Evolutionary conservation across 345 rosid species (phyloP).

Genomic region (Moricandia arvensis): DNA sequence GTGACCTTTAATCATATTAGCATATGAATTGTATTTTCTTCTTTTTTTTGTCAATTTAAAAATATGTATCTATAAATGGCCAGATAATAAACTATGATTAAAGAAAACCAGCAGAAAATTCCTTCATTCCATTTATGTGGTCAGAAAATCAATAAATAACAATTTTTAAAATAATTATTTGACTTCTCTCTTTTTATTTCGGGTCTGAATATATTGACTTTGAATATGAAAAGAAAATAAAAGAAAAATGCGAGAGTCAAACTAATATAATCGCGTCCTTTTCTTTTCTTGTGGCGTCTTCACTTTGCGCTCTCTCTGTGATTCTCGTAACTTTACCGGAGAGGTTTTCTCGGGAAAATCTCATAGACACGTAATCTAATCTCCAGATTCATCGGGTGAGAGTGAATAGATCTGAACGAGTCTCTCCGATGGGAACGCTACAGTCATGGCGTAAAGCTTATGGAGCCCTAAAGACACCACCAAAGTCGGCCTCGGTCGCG

Average conservation of each 20-base stretch:
- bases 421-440: conserved; percentile 70
- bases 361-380: conserved; percentile 5
- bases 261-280: neutral
- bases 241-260: neutral
- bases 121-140: too few species aligned
- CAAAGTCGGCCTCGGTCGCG: conserved; percentile 99
- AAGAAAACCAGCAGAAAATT: neutral
- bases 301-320: conserved; percentile 7
- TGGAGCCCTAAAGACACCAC: conserved; percentile 94
- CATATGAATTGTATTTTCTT: neutral
- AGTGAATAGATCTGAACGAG: too few species aligned
- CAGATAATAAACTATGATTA: neutral
- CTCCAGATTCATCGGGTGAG: neutral
- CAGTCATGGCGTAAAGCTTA: conserved; percentile 96
- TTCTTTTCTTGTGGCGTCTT: neutral
- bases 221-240: too few species aligned
- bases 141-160: too few species aligned
- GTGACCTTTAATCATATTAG: conserved; percentile 18
- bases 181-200: too few species aligned
- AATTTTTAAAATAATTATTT: too few species aligned
- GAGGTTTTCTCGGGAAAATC: neutral
- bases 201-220: too few species aligned
- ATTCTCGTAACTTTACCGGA: conserved; percentile 19
- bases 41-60: too few species aligned
- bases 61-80: too few species aligned